phyloP scores from a whole-genome alignment of 1,284 basidiomycete genomes.

The Tilletia horrida region DNA sequence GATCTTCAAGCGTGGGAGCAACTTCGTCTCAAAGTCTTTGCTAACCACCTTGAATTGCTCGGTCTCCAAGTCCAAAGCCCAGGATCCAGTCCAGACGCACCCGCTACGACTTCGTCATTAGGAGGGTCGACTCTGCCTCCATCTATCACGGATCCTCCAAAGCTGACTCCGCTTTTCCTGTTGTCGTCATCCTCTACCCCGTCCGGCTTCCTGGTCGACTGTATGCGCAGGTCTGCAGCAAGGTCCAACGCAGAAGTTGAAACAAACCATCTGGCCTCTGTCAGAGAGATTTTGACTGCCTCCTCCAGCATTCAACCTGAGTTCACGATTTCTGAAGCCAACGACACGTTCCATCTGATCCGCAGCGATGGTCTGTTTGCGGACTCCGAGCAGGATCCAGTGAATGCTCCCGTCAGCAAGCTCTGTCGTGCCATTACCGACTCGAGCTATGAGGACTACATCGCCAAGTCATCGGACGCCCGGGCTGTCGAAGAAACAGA shows the following conservation, averaged over 20 bases:
- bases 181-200: background rate
- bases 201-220: background rate
- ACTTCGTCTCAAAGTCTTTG: background rate
- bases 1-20: background rate
- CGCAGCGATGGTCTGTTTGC: background rate
- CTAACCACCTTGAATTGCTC: background rate
- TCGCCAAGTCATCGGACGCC: slow-evolving; percentile 16
- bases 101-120: too few species aligned
- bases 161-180: slow-evolving; percentile 14
- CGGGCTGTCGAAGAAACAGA: slow-evolving; percentile 24
- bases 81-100: too few species aligned
- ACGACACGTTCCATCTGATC: slow-evolving; percentile 70
- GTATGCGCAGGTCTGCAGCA: background rate
- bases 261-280: too few species aligned
- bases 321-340: slow-evolving; percentile 39
- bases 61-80: slow-evolving; percentile 2
- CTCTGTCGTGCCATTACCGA: background rate
- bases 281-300: too few species aligned
- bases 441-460: slow-evolving; percentile 33
- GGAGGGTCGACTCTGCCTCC: background rate
- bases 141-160: slow-evolving; percentile 16
- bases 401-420: background rate
- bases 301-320: background rate
- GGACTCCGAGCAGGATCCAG: too few species aligned
- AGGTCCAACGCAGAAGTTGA: too few species aligned